Conservation (phyloP, 2,329 filamentous ascomycete genomes). For the Lachnellula subtilissima region DNA sequence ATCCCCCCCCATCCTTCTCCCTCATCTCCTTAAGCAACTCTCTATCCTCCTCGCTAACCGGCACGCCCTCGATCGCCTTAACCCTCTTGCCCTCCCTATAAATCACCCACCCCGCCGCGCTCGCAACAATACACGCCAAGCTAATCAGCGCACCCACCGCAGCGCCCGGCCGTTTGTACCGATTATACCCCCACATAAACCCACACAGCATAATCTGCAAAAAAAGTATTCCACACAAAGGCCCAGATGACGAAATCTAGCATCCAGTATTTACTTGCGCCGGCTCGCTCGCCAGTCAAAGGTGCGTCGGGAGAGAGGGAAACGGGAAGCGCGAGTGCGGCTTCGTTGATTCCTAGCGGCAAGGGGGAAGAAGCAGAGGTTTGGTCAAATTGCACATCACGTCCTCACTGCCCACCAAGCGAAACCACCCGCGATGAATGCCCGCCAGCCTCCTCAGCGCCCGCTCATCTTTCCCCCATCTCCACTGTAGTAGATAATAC, state of each 20-base stretch:
- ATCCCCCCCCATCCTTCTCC: constrained; percentile 6
- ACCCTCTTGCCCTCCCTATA: constrained; percentile 21
- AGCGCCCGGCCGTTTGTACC: constrained; percentile 30
- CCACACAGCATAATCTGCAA: constrained; percentile 67
- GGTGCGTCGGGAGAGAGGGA: constrained; percentile 58
- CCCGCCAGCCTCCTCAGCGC: constrained; percentile 43
- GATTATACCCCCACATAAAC: constrained; percentile 77
- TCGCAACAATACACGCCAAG: constrained; percentile 18
- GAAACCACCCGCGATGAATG: constrained; percentile 69
- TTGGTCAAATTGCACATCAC: constrained; percentile 15
- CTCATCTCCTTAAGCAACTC: constrained; percentile 30
- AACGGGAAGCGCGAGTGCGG: constrained; percentile 56
- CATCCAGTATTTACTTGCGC: constrained; percentile 63
- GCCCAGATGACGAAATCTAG: constrained; percentile 73
- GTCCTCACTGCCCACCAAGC: constrained; percentile 58
- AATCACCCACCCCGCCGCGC: constrained; percentile 17
- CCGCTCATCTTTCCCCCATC: constrained; percentile 8
- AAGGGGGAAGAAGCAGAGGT: constrained; percentile 34
- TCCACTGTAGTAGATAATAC: constrained; percentile 56
- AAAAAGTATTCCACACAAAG: constrained; percentile 69
- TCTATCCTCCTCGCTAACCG: constrained; percentile 19
- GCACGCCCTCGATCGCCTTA: constrained; percentile 21
- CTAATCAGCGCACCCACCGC: constrained; percentile 17
- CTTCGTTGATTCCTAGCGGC: constrained; percentile 33
- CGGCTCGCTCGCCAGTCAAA: constrained; percentile 63